These are phyloP conservation scores for Acorus calamus DNA, from an alignment of 106 monocot genomes.

Conservation along the genomic window DNA sequence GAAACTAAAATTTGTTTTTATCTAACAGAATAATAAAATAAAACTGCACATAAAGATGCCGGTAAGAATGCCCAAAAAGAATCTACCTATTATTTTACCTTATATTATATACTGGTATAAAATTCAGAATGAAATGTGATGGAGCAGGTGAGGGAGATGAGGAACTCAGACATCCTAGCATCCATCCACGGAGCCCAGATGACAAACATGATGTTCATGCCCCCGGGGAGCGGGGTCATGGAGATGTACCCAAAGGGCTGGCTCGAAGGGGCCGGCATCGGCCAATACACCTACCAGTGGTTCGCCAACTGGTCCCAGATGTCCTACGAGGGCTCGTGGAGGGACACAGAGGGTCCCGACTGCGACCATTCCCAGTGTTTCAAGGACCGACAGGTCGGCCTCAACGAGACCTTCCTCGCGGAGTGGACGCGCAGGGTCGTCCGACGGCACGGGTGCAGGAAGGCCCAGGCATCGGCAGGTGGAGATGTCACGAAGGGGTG, in stretches of 20 bases:
- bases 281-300: conserved; percentile 16
- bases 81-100: no score
- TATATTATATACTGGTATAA: no score
- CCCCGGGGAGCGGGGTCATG: conserved; percentile 18
- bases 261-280: conserved; percentile 18
- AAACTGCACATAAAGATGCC: no score
- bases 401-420: conserved; percentile 1
- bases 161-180: conserved; percentile 11
- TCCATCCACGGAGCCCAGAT: conserved; percentile 21
- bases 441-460: neutral
- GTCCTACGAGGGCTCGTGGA: conserved; percentile 12
- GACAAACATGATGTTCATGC: conserved; percentile 27
- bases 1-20: no score
- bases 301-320: conserved; percentile 10
- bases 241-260: conserved; percentile 25
- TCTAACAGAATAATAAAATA: no score
- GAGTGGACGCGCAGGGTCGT: conserved; percentile 10
- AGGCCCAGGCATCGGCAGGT: neutral
- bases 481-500: no score
- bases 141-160: conserved; percentile 16
- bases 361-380: conserved; percentile 11
- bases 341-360: neutral
- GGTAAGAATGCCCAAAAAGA: no score
- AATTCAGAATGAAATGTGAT: no score
- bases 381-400: conserved; percentile 13